Percentiles rank a stretch among this genome's conserved stretches.
Evolutionary conservation across 2,329 filamentous ascomycete genomes (phyloP).

Genomic region (Zopfia rhizophila): DNA sequence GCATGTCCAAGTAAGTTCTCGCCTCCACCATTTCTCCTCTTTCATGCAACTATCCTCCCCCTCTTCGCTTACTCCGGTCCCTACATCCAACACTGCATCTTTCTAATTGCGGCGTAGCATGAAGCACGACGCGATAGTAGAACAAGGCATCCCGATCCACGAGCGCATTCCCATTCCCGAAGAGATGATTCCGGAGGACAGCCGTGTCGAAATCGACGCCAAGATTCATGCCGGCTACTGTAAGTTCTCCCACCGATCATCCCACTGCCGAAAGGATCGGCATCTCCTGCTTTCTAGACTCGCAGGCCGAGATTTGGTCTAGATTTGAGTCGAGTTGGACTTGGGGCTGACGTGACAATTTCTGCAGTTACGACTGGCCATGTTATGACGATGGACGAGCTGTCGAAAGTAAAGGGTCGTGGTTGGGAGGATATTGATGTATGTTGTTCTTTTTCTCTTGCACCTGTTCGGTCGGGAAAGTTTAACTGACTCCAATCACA

Average conservation of each 20-base stretch:
- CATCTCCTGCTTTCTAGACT: not conserved
- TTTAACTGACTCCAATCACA: slow-evolving; percentile 40
- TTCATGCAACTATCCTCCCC: slow-evolving; percentile 5
- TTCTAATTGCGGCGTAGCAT: slow-evolving; percentile 66
- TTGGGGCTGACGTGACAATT: slow-evolving; percentile 34
- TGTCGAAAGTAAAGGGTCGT: slow-evolving; percentile 85
- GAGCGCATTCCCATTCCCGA: slow-evolving; percentile 93
- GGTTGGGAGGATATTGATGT: slow-evolving; percentile 82
- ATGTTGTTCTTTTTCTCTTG: too few relatives aligned
- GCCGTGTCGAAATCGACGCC: slow-evolving; percentile 97
- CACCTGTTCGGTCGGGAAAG: too few relatives aligned
- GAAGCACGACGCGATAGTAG: slow-evolving; percentile 90
- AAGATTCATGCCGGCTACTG: slow-evolving; percentile 93
- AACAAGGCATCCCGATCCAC: slow-evolving; percentile 85
- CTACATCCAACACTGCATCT: not conserved
- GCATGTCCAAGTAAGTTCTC: slow-evolving; percentile 86
- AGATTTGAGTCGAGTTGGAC: too few relatives aligned
- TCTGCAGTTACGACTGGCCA: slow-evolving; percentile 80
- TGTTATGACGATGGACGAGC: slow-evolving; percentile 86
- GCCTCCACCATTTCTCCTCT: slow-evolving; percentile 1
- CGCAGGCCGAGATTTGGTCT: slow-evolving; percentile 20
- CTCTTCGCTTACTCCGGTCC: slow-evolving; percentile 2
- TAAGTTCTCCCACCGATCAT: slow-evolving; percentile 55
- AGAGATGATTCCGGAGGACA: slow-evolving; percentile 92
- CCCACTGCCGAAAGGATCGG: not conserved